Evolutionary conservation across 2,329 filamentous ascomycete species (phyloP), one percentile per base, ranked within the genome.

Genomic region (Microthyrium microscopicum): DNA sequence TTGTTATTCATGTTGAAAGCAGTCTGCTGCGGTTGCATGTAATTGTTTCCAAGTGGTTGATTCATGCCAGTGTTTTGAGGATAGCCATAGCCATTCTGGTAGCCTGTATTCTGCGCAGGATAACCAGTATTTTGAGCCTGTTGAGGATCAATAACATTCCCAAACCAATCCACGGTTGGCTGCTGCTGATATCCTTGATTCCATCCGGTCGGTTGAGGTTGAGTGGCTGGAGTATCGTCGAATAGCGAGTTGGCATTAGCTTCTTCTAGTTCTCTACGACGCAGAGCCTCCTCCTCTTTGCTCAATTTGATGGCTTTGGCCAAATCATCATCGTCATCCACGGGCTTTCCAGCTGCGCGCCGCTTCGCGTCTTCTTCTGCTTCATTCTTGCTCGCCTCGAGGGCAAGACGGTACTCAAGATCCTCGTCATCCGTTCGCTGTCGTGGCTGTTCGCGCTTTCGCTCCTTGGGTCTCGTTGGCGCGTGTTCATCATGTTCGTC

Each of bases 121-220:
- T 66, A 77, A 5, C 73, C 73, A 11, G 73, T 78, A 34, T 63
- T 68, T 42, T 62, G 59, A 31, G 45, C 53, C 39, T 67, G 67
- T 52, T 81, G 72, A 47, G 73, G 75, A 38, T 87, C 81, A 47
- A 95, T 77, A 9, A 85, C 83, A 54, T 98, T 98, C 38, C 87
- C 89, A 46, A 91, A 89, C 73, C 91, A 95, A 57, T 98, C 89
- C 13, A 98, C 89, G 9, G 83, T 82, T 37, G 79, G 79, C 51
- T 93, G 87, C 58, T 98, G 89, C 60, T 95, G 85, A 50, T 98
- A 98, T 29, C 87, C 87, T 58, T 93, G 85, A 56, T 94, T 95
- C 61, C 83, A 84, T 22, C 84, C 87, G 11, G 85, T 95, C 26
- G 71, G 73, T 56, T 85, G 82, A 4, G 63, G 54, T 47, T 76